Evolutionary conservation across 2,329 filamentous ascomycete species (phyloP).

Genomic region (Calonectria crousiana): DNA sequence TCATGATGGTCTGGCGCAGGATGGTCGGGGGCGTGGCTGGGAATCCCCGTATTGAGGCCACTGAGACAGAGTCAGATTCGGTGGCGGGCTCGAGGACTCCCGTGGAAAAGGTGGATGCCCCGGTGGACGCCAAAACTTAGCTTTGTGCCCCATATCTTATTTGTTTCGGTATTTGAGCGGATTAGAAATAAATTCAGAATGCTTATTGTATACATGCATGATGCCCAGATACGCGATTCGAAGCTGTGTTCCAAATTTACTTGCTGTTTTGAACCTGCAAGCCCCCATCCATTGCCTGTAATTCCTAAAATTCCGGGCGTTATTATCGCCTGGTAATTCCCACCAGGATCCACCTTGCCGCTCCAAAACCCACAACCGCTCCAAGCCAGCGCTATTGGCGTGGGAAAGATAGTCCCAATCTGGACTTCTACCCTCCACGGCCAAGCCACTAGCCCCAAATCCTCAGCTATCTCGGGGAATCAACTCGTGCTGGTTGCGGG

Average conservation of each 20-base stretch:
- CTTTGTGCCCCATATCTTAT: not conserved
- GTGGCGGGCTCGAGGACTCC: constrained; percentile 7
- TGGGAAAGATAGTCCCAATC: constrained; percentile 3
- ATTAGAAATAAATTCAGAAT: not conserved
- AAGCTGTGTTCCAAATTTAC: not conserved
- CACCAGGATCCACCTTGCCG: not conserved
- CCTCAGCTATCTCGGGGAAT: constrained; percentile 14
- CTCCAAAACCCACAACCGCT: not conserved
- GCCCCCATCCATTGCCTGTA: not conserved
- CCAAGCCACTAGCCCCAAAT: not conserved
- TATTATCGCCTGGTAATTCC: not conserved
- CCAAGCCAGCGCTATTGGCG: not conserved
- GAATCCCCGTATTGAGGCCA: constrained; percentile 12
- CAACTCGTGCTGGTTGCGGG: not conserved
- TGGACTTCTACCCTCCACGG: not conserved
- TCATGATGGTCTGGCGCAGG: constrained; percentile 9
- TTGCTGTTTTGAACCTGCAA: not conserved
- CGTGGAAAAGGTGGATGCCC: constrained; percentile 14
- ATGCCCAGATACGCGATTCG: not conserved
- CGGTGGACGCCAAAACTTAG: not conserved
- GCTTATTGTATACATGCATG: not conserved
- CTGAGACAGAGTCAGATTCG: constrained; percentile 16
- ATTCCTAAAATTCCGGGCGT: not conserved
- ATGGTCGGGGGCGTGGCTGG: not conserved
- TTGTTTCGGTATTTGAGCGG: not conserved